A percentile compares a stretch with the other conserved stretches of the same genome.
Evolutionary conservation across 2,329 filamentous ascomycete genomes (phyloP).

Genomic region (Alternaria burnsii): DNA sequence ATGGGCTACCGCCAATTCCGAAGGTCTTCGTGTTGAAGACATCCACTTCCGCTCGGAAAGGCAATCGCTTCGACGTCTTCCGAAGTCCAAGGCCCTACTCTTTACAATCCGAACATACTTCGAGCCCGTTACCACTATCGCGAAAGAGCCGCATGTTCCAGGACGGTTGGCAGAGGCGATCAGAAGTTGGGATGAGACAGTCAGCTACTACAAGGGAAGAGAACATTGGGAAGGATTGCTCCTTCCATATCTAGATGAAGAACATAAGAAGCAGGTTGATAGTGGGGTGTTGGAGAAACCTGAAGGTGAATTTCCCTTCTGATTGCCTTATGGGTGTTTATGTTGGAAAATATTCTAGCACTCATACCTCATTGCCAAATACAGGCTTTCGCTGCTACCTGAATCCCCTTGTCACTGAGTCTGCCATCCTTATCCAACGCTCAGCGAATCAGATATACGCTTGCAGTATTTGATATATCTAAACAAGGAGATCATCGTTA

Average conservation of each 20-base stretch:
- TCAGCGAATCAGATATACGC: background rate
- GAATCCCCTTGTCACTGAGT: no score
- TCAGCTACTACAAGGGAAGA: slow-evolving; percentile 5
- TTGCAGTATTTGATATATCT: no score
- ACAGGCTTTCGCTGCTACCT: background rate
- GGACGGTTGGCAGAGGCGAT: slow-evolving; percentile 4
- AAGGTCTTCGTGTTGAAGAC: slow-evolving; percentile 5
- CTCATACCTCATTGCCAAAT: background rate
- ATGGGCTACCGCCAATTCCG: slow-evolving; percentile 3
- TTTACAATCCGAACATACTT: slow-evolving; percentile 6
- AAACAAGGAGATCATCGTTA: no score
- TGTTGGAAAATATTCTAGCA: background rate
- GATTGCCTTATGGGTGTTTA: background rate
- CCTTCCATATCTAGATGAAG: slow-evolving; percentile 4
- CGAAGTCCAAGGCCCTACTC: slow-evolving; percentile 1
- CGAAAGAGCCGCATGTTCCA: slow-evolving; percentile 7
- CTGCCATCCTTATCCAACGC: background rate
- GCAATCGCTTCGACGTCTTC: slow-evolving; percentile 4
- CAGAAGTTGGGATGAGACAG: background rate
- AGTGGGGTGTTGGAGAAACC: background rate
- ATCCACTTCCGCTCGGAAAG: slow-evolving; percentile 3
- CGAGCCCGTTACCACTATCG: slow-evolving; percentile 4
- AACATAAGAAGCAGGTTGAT: slow-evolving; percentile 6
- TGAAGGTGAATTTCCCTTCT: background rate
- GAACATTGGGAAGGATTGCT: background rate